Evolutionary conservation across 345 rosid genomes (phyloP), one percentile per base, ranked within the genome.

Genomic region (Lepidium sativum): DNA sequence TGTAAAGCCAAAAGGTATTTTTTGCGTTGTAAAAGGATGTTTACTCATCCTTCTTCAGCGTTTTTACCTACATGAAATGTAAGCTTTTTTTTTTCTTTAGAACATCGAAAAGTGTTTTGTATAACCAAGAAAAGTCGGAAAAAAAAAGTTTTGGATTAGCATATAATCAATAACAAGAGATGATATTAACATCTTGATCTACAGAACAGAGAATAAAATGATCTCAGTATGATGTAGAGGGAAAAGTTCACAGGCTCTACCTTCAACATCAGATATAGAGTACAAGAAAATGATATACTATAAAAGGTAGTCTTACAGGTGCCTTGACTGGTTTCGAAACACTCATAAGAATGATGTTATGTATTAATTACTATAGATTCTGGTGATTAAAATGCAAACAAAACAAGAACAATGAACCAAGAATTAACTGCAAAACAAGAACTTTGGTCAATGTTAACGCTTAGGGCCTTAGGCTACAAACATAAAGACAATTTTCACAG

Each of bases 11-110:
- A 50, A 23, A 0, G 45, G 72, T 69, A 17, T 67, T 53, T 69
- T 67, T 67, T 44, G 52, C 32, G 73, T 67, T 73, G 73, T 20
- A 6, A 8, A 54, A 54, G 73, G 65, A 61, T 45, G 54, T 0
- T 50, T 58, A 20, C 15, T 38, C 1, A 33, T 67, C 65, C 39
- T 47, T 73, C n/a, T 38, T 45, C 73, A 54, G n/a, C 47, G 73
- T 61, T 60, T 61, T 54, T 61, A 61, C 73, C 59, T 67, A 40
- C 68, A 54, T 12, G 34, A 45, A 1, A 5, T 63, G 70, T 55
- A 40, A 13, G 13, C 33, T 37, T 18, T 16, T 37, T 18, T 16
- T 14, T 14, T 51, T 51, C 37, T 31, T 31, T 21, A 32, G 39
- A 31, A 52, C 38, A 48, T 18, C 12, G 47, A 27, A 55, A 38